A percentile compares a stretch with the other conserved stretches of the same genome.
Evolutionary conservation across 768 basidiomycete genomes (phyloP).

Genomic region (Xerocomus spinulosus): DNA sequence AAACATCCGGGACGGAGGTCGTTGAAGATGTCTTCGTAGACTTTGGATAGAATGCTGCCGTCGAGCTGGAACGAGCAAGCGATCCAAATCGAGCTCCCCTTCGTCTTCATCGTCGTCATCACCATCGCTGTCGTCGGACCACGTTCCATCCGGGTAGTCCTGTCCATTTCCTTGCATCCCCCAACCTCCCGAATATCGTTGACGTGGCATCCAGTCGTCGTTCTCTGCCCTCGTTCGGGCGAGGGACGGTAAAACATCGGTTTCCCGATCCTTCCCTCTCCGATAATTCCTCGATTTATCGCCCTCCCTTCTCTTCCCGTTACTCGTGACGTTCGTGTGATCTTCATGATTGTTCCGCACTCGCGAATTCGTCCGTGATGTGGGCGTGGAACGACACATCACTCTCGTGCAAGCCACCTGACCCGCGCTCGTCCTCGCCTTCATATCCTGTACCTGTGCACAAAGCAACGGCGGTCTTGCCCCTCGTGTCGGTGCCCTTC

Average conservation of each 20-base stretch:
- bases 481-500: conserved; percentile 6
- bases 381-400: conserved; percentile 66
- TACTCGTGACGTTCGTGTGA: conserved; percentile 6
- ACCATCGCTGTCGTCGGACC: conserved; percentile 27
- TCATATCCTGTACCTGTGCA: conserved; percentile 31
- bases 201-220: conserved; percentile 46
- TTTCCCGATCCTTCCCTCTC: conserved; percentile 28
- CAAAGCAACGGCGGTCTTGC: conserved; percentile 32
- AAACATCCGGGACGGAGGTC: conserved; percentile 7
- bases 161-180: conserved; percentile 22
- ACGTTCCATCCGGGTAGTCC: conserved; percentile 12
- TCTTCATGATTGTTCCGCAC: conserved; percentile 28
- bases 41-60: conserved; percentile 72
- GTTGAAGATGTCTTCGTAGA: conserved; percentile 56
- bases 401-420: conserved; percentile 52
- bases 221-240: conserved; percentile 59
- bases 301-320: conserved; percentile 24
- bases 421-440: conserved; percentile 25
- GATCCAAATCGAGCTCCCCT: conserved; percentile 60
- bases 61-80: conserved; percentile 64
- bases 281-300: conserved; percentile 18
- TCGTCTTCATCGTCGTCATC: conserved; percentile 43
- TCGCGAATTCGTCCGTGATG: conserved; percentile 54
- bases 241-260: conserved; percentile 51
- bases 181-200: conserved; percentile 32